Base-by-base conservation (phyloP, 1,284 basidiomycete genomes). In the Leccinum subrobustum region DNA sequence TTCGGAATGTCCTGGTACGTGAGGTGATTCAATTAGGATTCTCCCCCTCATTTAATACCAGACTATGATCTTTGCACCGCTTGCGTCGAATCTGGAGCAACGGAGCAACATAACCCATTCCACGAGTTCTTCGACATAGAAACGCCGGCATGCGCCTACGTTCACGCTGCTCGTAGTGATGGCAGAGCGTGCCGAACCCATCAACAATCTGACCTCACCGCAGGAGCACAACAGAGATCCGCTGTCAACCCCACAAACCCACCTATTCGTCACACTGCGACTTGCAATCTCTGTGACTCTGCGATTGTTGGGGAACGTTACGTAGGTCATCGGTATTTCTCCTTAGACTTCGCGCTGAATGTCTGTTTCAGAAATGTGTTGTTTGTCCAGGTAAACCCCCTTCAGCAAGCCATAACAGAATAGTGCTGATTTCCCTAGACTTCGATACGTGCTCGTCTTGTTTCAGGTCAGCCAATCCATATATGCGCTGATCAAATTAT, bases 381-480 rank as follows among this genome's bases (percentile, higher is more conserved):
- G 72, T 76, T 59, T 92, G 89, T 72, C 90, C 89, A 56, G 75
- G 72, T 76, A 52, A 63, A 18, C 39, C 20, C n/a, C 14, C 48
- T 54, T 44, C 14, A 42, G 37, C 14, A 20, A 5, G n/a, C 33
- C 35, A 7, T 48, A 39, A 42, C 1, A 9, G 12, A 56, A 37
- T 31, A 3, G 37, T 29, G 12, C 63, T 75, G 31, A 70, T 54
- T 54, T 6, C 5, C 42, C 16, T 27, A 47, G 89, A 93, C 68
- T 93, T 85, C 64, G 91, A 93, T 67, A 83, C 86, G 31, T 96
- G 93, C 72, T 70, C 74, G 27, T 73, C 79, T 7, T 96, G 93
- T 75, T 91, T 89, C 71, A 78, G 76, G 85, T 86, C 68, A 56
- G 77, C 67, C 3, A 54, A 52, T 44, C 27, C 6, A 20, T 42